Conservation (phyloP, 495 filamentous ascomycete species). For the Penicillium crystallinum region DNA sequence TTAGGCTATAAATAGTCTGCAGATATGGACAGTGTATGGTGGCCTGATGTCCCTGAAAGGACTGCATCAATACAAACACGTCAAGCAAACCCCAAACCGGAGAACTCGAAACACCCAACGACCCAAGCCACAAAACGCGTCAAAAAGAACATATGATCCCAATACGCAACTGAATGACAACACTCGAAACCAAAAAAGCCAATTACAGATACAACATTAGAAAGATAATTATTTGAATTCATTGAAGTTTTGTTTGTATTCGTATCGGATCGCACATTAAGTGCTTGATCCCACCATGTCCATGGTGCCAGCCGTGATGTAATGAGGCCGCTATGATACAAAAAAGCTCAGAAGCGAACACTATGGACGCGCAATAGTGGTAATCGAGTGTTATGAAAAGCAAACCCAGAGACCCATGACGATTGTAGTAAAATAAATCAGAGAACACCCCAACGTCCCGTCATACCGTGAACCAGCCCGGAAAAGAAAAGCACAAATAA, state of each 20-base stretch:
- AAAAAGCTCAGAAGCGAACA: slow-evolving; percentile 41
- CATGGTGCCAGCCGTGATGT: slow-evolving; percentile 40
- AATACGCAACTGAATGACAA: too few species aligned
- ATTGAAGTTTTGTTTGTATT: slow-evolving; percentile 38
- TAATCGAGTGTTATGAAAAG: slow-evolving; percentile 38
- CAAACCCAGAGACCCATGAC: slow-evolving; percentile 50
- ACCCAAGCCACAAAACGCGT: not conserved
- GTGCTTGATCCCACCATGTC: slow-evolving; percentile 28
- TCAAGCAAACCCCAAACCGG: not conserved
- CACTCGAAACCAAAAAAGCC: not conserved
- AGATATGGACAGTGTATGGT: too few species aligned
- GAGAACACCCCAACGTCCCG: slow-evolving; percentile 51
- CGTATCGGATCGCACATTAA: slow-evolving; percentile 34
- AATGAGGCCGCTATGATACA: slow-evolving; percentile 47
- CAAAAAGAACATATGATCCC: too few species aligned
- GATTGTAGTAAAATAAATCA: slow-evolving; percentile 38
- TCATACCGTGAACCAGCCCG: slow-evolving; percentile 47
- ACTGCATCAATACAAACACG: not conserved
- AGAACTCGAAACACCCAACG: not conserved
- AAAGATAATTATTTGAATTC: not conserved
- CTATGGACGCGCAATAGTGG: slow-evolving; percentile 43
- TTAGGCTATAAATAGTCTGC: too few species aligned
- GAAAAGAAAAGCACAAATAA: slow-evolving; percentile 35
- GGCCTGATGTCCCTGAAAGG: not conserved
- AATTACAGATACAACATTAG: too few species aligned